These are phyloP conservation scores for Nematocida sp. DNA, from an alignment of 371 early-diverging fungal species.

Conservation along the genomic window DNA sequence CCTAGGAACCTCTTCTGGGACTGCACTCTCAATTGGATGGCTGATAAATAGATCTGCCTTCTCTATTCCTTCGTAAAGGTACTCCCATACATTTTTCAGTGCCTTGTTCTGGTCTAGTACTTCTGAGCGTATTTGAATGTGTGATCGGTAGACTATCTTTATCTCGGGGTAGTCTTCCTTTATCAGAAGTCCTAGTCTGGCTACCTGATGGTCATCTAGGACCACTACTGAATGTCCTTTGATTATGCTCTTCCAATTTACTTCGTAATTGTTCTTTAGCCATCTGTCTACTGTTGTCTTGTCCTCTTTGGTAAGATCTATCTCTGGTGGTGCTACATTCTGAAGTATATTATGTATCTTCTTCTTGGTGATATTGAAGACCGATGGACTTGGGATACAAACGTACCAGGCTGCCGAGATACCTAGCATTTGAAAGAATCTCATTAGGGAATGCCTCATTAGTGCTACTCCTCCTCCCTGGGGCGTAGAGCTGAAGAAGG, in stretches of 20 bases:
- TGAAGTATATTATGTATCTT: constrained; percentile 80
- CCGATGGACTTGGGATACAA: constrained; percentile 42
- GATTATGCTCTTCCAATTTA: constrained; percentile 72
- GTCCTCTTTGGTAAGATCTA: constrained; percentile 68
- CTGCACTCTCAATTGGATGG: constrained; percentile 71
- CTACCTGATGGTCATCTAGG: constrained; percentile 75
- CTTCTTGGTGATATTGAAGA: constrained; percentile 62
- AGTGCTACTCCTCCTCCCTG: constrained; percentile 81
- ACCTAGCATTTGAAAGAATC: constrained; percentile 68
- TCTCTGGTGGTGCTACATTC: constrained; percentile 70
- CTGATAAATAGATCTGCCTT: constrained; percentile 71
- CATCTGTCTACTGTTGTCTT: constrained; percentile 70
- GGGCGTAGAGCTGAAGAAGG: constrained; percentile 74
- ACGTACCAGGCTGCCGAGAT: constrained; percentile 69
- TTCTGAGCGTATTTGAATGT: constrained; percentile 72
- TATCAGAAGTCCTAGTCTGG: constrained; percentile 72
- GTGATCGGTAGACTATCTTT: constrained; percentile 74
- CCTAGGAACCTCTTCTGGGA: constrained; percentile 69
- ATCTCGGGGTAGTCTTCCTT: constrained; percentile 68
- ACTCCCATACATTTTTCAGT: constrained; percentile 65
- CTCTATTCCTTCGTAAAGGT: constrained; percentile 70
- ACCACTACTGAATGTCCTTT: constrained; percentile 70
- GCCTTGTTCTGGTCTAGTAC: constrained; percentile 63
- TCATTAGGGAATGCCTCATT: constrained; percentile 75
- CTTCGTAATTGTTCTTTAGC: constrained; percentile 70